Evolutionary conservation across 768 basidiomycete species (phyloP).

Genomic region (Chlorophyllum brunneum): DNA sequence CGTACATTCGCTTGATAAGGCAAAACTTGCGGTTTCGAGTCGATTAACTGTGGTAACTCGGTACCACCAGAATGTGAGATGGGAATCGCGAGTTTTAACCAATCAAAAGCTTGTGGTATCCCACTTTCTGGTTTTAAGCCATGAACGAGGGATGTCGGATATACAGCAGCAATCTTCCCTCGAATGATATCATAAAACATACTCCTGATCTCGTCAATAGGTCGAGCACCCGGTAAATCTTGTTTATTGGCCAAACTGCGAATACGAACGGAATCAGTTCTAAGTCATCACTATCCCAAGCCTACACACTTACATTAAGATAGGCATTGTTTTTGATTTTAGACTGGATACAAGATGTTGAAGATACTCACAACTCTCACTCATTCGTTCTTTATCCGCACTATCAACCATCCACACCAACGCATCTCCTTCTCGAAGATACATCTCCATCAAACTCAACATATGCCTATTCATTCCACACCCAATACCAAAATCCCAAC

Average conservation of each 20-base stretch:
- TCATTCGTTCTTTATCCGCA: constrained; percentile 42
- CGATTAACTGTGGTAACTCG: no score
- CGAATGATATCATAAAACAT: constrained; percentile 26
- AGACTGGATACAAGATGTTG: constrained; percentile 38
- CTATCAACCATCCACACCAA: constrained; percentile 67
- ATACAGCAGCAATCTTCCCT: constrained; percentile 26
- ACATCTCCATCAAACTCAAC: constrained; percentile 24
- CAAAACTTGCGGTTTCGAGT: no score
- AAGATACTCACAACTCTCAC: constrained; percentile 50
- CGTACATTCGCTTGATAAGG: constrained; percentile 15
- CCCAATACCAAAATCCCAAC: constrained; percentile 62
- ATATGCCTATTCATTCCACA: constrained; percentile 42
- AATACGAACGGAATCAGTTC: background rate
- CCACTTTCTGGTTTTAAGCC: constrained; percentile 20
- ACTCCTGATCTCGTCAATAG: constrained; percentile 41
- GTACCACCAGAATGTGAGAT: no score
- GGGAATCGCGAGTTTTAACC: constrained; percentile 31
- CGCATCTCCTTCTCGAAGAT: constrained; percentile 37
- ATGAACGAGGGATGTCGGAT: constrained; percentile 20
- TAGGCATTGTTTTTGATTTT: constrained; percentile 21
- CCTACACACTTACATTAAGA: constrained; percentile 32
- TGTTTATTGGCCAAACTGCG: constrained; percentile 57
- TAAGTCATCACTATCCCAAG: background rate
- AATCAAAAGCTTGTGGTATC: constrained; percentile 36
- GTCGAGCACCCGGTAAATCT: constrained; percentile 49